phyloP scores from a whole-genome alignment of 2,329 filamentous ascomycete genomes.

The Aureobasidium sp. region DNA sequence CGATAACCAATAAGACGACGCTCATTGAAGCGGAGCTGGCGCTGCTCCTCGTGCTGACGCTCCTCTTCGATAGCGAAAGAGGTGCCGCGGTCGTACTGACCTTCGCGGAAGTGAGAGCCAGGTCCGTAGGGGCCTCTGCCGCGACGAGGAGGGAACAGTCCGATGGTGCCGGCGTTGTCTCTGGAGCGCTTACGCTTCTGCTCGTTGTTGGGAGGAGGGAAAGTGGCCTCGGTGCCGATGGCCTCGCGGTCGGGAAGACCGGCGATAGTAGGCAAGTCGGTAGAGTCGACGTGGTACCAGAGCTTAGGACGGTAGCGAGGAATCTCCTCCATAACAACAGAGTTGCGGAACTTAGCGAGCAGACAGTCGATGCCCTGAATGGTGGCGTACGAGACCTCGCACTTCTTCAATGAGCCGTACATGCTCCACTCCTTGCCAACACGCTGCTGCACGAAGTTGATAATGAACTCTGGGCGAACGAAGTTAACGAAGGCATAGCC shows the following conservation, averaged over 20 bases:
- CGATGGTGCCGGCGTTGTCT: slow-evolving; percentile 77
- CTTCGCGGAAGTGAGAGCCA: slow-evolving; percentile 62
- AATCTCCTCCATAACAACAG: slow-evolving; percentile 85
- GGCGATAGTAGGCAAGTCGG: slow-evolving; percentile 27
- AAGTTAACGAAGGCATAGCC: slow-evolving; percentile 99
- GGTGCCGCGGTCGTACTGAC: slow-evolving; percentile 75
- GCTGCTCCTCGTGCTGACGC: background rate
- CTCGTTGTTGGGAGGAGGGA: slow-evolving; percentile 72
- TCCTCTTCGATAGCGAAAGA: slow-evolving; percentile 31
- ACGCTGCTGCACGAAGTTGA: slow-evolving; percentile 34
- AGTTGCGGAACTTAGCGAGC: slow-evolving; percentile 93
- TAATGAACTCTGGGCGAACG: slow-evolving; percentile 64
- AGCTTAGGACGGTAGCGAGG: slow-evolving; percentile 78
- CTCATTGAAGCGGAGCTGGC: background rate
- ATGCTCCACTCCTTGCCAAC: slow-evolving; percentile 51
- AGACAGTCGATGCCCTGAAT: slow-evolving; percentile 89
- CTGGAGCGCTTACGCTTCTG: slow-evolving; percentile 82
- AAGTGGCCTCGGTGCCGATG: slow-evolving; percentile 62
- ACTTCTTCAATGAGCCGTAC: slow-evolving; percentile 74
- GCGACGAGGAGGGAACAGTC: slow-evolving; percentile 69
- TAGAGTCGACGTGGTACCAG: slow-evolving; percentile 43
- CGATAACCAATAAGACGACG: background rate
- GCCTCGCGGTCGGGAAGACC: slow-evolving; percentile 26
- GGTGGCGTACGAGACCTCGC: slow-evolving; percentile 92
- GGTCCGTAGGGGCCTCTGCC: slow-evolving; percentile 59